Base-by-base conservation (phyloP, 2,329 filamentous ascomycete genomes). In the Clonostachys byssicola region DNA sequence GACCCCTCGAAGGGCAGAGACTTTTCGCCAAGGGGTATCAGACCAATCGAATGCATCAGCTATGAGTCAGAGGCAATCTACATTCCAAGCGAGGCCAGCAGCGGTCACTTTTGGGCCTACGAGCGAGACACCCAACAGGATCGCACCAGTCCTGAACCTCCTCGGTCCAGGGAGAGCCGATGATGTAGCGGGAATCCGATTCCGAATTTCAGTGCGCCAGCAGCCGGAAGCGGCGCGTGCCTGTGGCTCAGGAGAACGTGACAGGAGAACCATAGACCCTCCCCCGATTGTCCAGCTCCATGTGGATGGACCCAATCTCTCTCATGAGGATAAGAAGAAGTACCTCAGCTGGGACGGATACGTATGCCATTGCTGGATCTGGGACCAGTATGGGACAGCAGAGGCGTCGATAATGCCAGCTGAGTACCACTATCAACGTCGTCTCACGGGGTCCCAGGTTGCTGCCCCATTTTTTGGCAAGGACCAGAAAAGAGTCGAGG, bases 161-260 rank as follows among this genome's bases (percentile, higher is more conserved):
- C 38, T 64, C 12, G 58, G 54, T 1, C 35, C 51, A 8, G 50
- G 47, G 35, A 52, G 56, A 40, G 49, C 48, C 4, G 45, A 50
- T 5, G 50, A 47, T 7, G 14, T 63, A 40, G 47, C 47, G 12
- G 53, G 53, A 42, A 56, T 61, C n/a, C 43, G 44, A 10, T 69
- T 68, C 48, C 53, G 49, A 6, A 55, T 69, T 5, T 55, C 42
- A 14, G 81, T 92, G 51, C 83, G 89, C 44, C 89, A 94, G 63
- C 88, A 92, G 58, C 89, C 89, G 9, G 74, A 82, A 16, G 88
- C 88, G 2, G 89, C 89, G 46, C 77, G 89, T 55, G 88, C 88
- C 40, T 94, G 89, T 58, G 89, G 89, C 2, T 92, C 91, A 61
- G 89, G 89, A 50, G 89, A 92, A 65, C 77, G 88, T 53, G 89